Conservation (phyloP, 2,329 filamentous ascomycete genomes). For the Stachybotrys echinatus region DNA sequence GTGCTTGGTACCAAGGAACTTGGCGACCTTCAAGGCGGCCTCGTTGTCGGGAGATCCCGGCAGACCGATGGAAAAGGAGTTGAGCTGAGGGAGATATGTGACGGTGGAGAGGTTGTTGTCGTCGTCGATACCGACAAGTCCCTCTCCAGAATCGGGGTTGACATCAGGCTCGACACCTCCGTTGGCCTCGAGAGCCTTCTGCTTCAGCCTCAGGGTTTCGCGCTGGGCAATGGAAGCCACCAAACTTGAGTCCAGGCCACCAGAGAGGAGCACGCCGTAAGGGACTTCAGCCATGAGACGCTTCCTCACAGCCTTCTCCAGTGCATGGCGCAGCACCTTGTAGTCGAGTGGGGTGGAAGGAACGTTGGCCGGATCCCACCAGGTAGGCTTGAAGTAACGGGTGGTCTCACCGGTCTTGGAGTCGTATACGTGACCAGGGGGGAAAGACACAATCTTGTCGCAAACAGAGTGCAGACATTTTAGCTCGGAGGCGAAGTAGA, state of each 20-base stretch:
- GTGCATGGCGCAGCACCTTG: conserved; percentile 70
- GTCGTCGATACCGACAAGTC: conserved; percentile 91
- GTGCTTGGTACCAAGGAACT: conserved; percentile 96
- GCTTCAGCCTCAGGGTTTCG: conserved; percentile 75
- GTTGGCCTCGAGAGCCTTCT: conserved; percentile 50
- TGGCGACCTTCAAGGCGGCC: conserved; percentile 87
- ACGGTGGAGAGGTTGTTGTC: conserved; percentile 84
- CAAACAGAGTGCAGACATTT: conserved; percentile 91
- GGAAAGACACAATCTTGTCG: conserved; percentile 92
- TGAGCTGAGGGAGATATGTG: conserved; percentile 87
- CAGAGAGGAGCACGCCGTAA: conserved; percentile 92
- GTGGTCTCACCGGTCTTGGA: conserved; percentile 82
- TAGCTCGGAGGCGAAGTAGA: conserved; percentile 95
- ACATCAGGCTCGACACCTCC: conserved; percentile 40
- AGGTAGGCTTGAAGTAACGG: conserved; percentile 85
- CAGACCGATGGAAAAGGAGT: conserved; percentile 98
- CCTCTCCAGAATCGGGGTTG: conserved; percentile 57
- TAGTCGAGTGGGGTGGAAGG: conserved; percentile 79
- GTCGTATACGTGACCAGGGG: conserved; percentile 93
- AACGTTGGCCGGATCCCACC: conserved; percentile 80
- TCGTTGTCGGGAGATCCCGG: conserved; percentile 88
- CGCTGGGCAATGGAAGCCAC: conserved; percentile 93
- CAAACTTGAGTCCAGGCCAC: conserved; percentile 91
- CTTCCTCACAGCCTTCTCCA: conserved; percentile 92
- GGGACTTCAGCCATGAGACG: conserved; percentile 98